These are phyloP conservation scores for Botrytis medusae DNA, from an alignment of 2,329 filamentous ascomycete genomes.

Conservation along the genomic window DNA sequence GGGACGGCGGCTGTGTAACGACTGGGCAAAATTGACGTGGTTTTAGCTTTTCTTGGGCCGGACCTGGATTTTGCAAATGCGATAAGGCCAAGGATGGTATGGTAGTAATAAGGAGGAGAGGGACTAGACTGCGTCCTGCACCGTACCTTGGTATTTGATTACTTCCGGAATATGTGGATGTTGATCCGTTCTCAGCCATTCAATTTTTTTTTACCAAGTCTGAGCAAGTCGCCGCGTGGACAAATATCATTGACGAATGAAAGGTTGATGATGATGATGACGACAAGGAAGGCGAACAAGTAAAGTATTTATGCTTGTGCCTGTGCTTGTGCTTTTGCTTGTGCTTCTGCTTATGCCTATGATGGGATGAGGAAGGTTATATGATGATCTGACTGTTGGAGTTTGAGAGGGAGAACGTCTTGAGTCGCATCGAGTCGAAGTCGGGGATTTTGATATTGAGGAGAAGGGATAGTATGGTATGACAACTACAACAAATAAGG, in stretches of 20 bases:
- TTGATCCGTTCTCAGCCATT: conserved; percentile 10
- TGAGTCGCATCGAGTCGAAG: background rate
- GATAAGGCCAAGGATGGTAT: conserved; percentile 8
- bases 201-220: background rate
- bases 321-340: background rate
- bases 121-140: background rate
- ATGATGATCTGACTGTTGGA: background rate
- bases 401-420: background rate
- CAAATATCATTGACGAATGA: background rate
- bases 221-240: background rate
- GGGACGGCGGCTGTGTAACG: background rate
- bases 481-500: background rate
- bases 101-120: background rate
- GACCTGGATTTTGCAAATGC: background rate
- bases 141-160: background rate
- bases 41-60: background rate
- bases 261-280: background rate
- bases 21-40: conserved; percentile 7
- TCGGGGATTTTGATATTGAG: background rate
- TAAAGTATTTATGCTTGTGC: background rate
- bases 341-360: background rate
- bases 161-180: background rate
- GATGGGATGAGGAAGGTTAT: background rate
- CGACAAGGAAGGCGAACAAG: background rate
- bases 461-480: background rate